These are phyloP conservation scores for Aspergillus avenaceus DNA, from an alignment of 495 filamentous ascomycete genomes.

Conservation along the genomic window DNA sequence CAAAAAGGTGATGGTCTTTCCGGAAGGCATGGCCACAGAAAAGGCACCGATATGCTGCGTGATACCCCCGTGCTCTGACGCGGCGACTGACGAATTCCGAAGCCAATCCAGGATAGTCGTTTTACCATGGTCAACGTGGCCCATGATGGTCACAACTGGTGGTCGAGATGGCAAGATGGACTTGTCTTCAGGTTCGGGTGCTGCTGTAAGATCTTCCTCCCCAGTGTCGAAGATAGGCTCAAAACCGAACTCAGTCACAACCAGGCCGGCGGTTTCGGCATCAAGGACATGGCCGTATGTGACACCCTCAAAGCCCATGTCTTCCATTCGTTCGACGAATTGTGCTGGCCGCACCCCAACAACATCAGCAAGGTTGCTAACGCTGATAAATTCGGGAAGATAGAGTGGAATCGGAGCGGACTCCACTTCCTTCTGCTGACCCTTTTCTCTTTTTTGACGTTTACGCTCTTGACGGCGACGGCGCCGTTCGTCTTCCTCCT, in stretches of 20 bases:
- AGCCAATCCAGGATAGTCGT: conserved; percentile 94
- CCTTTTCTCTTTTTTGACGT: conserved; percentile 44
- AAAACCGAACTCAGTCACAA: conserved; percentile 90
- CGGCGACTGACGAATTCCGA: conserved; percentile 86
- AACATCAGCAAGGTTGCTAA: conserved; percentile 75
- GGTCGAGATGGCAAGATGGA: conserved; percentile 69
- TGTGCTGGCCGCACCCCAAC: conserved; percentile 67
- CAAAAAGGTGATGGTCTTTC: conserved; percentile 90
- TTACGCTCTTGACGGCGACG: conserved; percentile 37
- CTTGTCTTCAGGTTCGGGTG: conserved; percentile 62
- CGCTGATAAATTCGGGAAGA: conserved; percentile 86
- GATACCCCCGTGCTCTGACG: conserved; percentile 91
- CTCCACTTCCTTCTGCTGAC: conserved; percentile 26
- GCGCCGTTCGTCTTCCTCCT: conserved; percentile 32
- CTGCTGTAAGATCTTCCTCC: conserved; percentile 70
- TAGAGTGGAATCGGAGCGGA: conserved; percentile 59
- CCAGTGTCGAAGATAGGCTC: conserved; percentile 78
- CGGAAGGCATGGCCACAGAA: conserved; percentile 78
- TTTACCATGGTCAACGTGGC: conserved; percentile 98
- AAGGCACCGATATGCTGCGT: conserved; percentile 99
- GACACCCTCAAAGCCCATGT: conserved; percentile 77
- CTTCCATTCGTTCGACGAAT: conserved; percentile 69
- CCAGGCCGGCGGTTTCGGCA: conserved; percentile 82
- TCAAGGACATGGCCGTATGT: conserved; percentile 78
- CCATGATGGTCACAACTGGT: conserved; percentile 99